Evolutionary conservation across 75 land plant species (phyloP).

Genomic region (Gnetum montanum): DNA sequence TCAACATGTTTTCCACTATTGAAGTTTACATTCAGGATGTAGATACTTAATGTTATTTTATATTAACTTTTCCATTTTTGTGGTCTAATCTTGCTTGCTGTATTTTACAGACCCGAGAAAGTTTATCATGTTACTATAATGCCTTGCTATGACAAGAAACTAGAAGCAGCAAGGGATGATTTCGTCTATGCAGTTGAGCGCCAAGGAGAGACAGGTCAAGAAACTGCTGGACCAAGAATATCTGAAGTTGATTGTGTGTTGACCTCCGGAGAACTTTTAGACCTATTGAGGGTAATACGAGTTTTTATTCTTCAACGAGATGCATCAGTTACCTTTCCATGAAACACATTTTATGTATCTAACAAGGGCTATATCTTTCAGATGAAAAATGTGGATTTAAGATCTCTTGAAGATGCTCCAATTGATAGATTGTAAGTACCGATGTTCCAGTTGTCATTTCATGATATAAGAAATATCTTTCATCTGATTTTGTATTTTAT

Average conservation of each 20-base stretch:
- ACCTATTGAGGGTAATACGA: conserved; percentile 60
- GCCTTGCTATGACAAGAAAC: conserved; percentile 99
- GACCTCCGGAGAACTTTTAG: conserved; percentile 92
- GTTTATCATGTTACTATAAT: conserved; percentile 94
- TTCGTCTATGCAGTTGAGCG: conserved; percentile 54
- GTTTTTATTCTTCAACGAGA: too few relatives aligned
- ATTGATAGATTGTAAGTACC: conserved; percentile 58
- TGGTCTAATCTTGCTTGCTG: neutral
- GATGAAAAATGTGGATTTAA: conserved; percentile 52
- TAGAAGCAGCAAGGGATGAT: conserved; percentile 96
- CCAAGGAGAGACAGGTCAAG: conserved; percentile 15
- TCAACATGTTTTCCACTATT: too few relatives aligned
- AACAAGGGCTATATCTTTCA: conserved; percentile 12
- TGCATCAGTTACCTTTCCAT: neutral
- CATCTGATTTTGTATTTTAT: too few relatives aligned
- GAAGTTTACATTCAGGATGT: too few relatives aligned
- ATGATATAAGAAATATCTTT: neutral
- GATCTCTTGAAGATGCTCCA: conserved; percentile 59
- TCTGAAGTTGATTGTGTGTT: conserved; percentile 94
- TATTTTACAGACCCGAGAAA: conserved; percentile 45
- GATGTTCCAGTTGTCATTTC: neutral
- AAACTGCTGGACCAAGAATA: conserved; percentile 16
- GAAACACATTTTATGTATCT: neutral
- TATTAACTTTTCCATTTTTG: too few relatives aligned
- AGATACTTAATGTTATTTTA: too few relatives aligned